A percentile compares a stretch with the other conserved stretches of the same genome.
Conservation (phyloP, 176 grass and related monocot species). For the Triticum timopheevii region DNA sequence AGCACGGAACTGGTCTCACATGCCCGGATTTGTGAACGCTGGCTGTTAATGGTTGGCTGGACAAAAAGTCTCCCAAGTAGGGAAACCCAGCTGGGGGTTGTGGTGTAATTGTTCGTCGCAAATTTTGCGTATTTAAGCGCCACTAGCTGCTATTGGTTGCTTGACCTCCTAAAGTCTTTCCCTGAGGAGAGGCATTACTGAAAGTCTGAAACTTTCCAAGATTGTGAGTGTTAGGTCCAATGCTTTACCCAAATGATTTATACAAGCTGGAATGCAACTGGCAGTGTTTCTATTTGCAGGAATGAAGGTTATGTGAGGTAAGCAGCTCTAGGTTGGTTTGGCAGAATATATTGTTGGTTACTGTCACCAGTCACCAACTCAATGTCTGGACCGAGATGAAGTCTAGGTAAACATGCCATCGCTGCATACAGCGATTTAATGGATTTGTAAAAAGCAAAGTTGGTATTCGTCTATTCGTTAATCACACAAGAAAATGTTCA, state of each 20-base stretch:
- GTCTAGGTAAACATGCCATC: no score
- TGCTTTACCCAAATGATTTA: not conserved
- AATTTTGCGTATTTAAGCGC: not conserved
- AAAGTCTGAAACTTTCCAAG: not conserved
- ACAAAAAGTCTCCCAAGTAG: not conserved
- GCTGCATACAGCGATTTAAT: no score
- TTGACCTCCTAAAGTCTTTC: conserved; percentile 4
- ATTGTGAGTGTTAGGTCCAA: not conserved
- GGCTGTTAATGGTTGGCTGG: not conserved
- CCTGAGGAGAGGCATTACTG: not conserved
- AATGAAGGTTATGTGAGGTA: not conserved
- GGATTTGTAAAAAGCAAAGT: no score
- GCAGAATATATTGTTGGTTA: not conserved
- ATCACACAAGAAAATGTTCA: no score
- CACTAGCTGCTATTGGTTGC: not conserved
- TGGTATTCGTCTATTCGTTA: no score
- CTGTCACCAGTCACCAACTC: not conserved
- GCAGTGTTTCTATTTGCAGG: not conserved
- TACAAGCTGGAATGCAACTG: conserved; percentile 13
- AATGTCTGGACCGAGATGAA: no score
- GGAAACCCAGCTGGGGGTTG: not conserved
- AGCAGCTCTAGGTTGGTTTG: not conserved
- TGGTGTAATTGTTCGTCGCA: not conserved
- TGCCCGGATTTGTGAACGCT: not conserved
- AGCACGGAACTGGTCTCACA: conserved; percentile 20